Evolutionary conservation across 805 yeast genomes (phyloP).

Genomic region (Metschnikowia amazonensis): DNA sequence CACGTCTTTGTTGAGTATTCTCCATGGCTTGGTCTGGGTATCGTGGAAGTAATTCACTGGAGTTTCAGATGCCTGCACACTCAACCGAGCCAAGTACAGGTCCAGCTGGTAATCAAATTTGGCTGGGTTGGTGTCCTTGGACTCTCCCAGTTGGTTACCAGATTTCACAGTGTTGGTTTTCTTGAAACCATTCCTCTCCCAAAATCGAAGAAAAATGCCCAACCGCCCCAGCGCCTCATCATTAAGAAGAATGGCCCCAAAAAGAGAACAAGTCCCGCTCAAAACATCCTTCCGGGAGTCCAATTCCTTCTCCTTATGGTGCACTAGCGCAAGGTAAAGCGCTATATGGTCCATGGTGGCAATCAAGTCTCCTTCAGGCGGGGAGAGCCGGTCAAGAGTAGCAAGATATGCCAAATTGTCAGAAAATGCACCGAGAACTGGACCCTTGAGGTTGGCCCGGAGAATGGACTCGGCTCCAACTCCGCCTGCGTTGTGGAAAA

Average conservation of each 20-base stretch:
- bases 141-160: too few species aligned
- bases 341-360: constrained; percentile 29
- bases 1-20: constrained; percentile 16
- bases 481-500: constrained; percentile 12
- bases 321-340: constrained; percentile 25
- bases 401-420: constrained; percentile 35
- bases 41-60: constrained; percentile 22
- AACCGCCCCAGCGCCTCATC: constrained; percentile 20
- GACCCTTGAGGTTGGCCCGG: constrained; percentile 23
- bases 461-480: constrained; percentile 29
- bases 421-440: constrained; percentile 30
- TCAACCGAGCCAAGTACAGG: constrained; percentile 23
- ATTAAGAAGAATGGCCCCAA: constrained; percentile 31
- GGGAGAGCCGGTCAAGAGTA: constrained; percentile 32
- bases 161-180: too few species aligned
- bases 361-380: constrained; percentile 30
- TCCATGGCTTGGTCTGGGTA: constrained; percentile 23
- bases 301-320: constrained; percentile 22
- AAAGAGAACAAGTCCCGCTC: constrained; percentile 22
- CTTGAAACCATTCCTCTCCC: too few species aligned
- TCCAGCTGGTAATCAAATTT: too few species aligned
- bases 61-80: constrained; percentile 16
- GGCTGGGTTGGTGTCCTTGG: too few species aligned
- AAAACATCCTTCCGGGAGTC: constrained; percentile 13
- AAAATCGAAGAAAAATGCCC: constrained; percentile 35